A percentile compares a stretch with the other conserved stretches of the same genome.
These are phyloP conservation scores for Boechera retrofracta DNA, from an alignment of 345 rosid species.

Conservation along the genomic window DNA sequence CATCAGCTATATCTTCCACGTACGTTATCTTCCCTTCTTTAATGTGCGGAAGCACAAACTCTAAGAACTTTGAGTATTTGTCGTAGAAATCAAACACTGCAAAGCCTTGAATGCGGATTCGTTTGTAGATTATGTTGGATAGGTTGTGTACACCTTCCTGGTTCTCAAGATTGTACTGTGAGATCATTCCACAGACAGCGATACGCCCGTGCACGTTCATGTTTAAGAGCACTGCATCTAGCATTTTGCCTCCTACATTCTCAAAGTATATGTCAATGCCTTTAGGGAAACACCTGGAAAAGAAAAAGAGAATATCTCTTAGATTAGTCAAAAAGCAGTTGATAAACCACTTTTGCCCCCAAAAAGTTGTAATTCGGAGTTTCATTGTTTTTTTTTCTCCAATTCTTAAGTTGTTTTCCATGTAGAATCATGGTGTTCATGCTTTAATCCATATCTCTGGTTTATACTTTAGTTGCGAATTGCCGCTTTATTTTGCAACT, in stretches of 20 bases:
- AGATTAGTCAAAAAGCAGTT: not conserved
- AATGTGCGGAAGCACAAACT: conserved; percentile 47
- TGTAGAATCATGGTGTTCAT: not conserved
- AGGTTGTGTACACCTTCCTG: conserved; percentile 51
- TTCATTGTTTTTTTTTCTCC: not conserved
- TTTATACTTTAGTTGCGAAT: conserved; percentile 1
- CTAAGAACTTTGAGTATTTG: conserved; percentile 51
- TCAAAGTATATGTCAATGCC: conserved; percentile 69
- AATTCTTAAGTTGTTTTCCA: not conserved
- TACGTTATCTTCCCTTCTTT: conserved; percentile 58
- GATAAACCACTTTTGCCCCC: not conserved
- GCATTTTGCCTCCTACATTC: conserved; percentile 60
- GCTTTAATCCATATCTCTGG: conserved; percentile 13
- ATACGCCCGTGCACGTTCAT: conserved; percentile 53
- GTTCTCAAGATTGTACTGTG: conserved; percentile 55
- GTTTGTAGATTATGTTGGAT: conserved; percentile 35
- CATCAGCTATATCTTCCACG: conserved; percentile 65
- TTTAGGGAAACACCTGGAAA: conserved; percentile 43
- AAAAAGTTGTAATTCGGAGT: not conserved
- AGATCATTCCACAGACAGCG: conserved; percentile 63
- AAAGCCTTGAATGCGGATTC: conserved; percentile 51
- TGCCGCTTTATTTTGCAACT: not conserved
- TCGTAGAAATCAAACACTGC: conserved; percentile 52
- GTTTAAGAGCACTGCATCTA: conserved; percentile 60
- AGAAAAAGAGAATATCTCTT: not conserved